phyloP scores from a whole-genome alignment of 805 yeast genomes.

The Lipomyces orientalis region DNA sequence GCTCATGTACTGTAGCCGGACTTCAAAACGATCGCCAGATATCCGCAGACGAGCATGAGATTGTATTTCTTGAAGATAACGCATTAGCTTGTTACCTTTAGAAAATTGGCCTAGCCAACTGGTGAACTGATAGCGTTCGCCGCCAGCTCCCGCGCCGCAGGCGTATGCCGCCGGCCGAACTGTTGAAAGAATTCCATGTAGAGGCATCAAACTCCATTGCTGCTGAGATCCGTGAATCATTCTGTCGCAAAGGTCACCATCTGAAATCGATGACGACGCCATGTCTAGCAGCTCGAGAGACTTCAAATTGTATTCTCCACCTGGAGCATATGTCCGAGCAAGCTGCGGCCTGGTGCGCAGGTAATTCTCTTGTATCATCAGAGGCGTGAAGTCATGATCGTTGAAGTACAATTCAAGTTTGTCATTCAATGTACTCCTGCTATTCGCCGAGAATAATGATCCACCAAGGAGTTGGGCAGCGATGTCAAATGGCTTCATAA shows the following conservation, averaged over 20 bases:
- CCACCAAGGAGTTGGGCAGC: constrained; percentile 69
- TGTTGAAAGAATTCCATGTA: constrained; percentile 85
- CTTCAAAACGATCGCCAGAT: constrained; percentile 72
- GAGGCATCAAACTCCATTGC: constrained; percentile 71
- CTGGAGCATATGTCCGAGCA: constrained; percentile 39
- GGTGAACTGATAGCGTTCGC: constrained; percentile 77
- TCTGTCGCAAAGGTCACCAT: constrained; percentile 79
- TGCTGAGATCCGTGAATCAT: constrained; percentile 67
- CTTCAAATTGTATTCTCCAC: constrained; percentile 47
- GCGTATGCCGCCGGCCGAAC: constrained; percentile 77
- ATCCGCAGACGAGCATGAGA: constrained; percentile 84
- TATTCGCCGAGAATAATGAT: constrained; percentile 59
- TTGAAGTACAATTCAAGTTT: constrained; percentile 89
- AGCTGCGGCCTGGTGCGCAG: constrained; percentile 63
- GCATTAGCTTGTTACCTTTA: constrained; percentile 58
- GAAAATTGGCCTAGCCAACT: constrained; percentile 37
- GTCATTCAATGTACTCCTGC: constrained; percentile 69
- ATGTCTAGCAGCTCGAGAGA: constrained; percentile 68
- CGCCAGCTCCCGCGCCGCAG: constrained; percentile 64
- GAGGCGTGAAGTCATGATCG: constrained; percentile 91
- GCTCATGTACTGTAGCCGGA: constrained; percentile 73
- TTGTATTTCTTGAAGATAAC: constrained; percentile 84
- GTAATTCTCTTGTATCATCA: constrained; percentile 96
- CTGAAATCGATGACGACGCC: constrained; percentile 89
- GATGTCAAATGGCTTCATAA: constrained; percentile 91